Percentiles rank a stretch among this genome's conserved stretches.
Evolutionary conservation across 176 grass and related monocot genomes (phyloP).

Genomic region (Oryza australiensis): DNA sequence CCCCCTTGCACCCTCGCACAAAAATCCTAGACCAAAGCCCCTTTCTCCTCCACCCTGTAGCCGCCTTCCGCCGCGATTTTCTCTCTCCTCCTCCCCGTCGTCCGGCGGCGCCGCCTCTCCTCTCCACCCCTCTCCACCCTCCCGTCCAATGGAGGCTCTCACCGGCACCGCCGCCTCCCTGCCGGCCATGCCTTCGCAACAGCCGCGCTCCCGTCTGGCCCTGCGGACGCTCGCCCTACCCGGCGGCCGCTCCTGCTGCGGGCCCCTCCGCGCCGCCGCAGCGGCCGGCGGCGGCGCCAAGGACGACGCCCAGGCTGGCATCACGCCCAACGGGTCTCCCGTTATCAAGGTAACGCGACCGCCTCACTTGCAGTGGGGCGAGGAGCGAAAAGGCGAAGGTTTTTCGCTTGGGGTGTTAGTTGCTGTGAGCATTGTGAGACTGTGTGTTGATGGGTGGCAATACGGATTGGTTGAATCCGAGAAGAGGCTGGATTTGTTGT

Average conservation of each 20-base stretch:
- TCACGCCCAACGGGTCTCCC: conserved; percentile 38
- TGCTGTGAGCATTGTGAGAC: background rate
- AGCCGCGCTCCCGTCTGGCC: conserved; percentile 21
- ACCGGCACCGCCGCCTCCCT: conserved; percentile 11
- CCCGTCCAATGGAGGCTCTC: conserved; percentile 45
- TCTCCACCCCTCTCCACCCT: background rate
- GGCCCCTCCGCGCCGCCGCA: conserved; percentile 28
- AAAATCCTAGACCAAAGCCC: conserved; percentile 27
- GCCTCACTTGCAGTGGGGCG: background rate
- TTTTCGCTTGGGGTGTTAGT: background rate
- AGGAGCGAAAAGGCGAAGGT: background rate
- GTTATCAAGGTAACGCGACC: conserved; percentile 36
- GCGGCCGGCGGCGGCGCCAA: conserved; percentile 26
- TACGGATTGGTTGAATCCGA: background rate
- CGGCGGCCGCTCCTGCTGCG: conserved; percentile 25
- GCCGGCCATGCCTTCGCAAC: background rate
- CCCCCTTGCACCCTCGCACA: background rate
- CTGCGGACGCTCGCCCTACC: background rate
- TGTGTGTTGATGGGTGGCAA: background rate
- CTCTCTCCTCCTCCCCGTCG: conserved; percentile 1
- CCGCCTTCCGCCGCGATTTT: conserved; percentile 41
- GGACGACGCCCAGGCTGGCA: conserved; percentile 28
- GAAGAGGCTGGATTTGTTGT: background rate
- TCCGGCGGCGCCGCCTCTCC: background rate
- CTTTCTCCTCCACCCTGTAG: conserved; percentile 9